phyloP scores from a whole-genome alignment of 2,329 filamentous ascomycete genomes.

The Pezicula carpinea region DNA sequence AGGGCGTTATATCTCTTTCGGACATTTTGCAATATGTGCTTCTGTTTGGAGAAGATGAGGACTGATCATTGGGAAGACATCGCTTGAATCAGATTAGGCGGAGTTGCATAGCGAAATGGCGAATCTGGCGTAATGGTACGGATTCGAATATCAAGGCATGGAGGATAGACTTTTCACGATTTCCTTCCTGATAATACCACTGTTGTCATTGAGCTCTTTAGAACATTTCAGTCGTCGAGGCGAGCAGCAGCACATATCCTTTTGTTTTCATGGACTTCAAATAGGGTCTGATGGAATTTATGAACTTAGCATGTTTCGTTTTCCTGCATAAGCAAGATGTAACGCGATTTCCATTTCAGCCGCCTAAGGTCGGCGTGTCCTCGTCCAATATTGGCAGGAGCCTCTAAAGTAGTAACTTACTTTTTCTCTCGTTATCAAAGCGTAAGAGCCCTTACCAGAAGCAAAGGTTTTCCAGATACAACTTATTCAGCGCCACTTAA shows the following conservation, averaged over 20 bases:
- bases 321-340: neutral
- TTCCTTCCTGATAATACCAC: conserved; percentile 24
- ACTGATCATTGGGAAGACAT: conserved; percentile 14
- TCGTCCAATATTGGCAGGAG: no score
- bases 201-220: conserved; percentile 2
- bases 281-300: no score
- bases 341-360: conserved; percentile 1
- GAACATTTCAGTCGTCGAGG: neutral
- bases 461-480: neutral
- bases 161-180: conserved; percentile 21
- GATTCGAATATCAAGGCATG: conserved; percentile 17
- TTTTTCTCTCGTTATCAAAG: neutral
- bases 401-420: no score
- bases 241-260: no score
- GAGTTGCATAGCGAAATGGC: conserved; percentile 33
- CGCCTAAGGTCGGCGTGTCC: neutral
- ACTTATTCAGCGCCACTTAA: conserved; percentile 2
- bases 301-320: no score
- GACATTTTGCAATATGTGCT: conserved; percentile 96
- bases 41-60: conserved; percentile 46
- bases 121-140: conserved; percentile 26
- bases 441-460: neutral
- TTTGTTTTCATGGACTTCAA: no score
- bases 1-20: conserved; percentile 86
- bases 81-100: conserved; percentile 12